Conservation (phyloP, 495 filamentous ascomycete species). For the Penicillium lagena region DNA sequence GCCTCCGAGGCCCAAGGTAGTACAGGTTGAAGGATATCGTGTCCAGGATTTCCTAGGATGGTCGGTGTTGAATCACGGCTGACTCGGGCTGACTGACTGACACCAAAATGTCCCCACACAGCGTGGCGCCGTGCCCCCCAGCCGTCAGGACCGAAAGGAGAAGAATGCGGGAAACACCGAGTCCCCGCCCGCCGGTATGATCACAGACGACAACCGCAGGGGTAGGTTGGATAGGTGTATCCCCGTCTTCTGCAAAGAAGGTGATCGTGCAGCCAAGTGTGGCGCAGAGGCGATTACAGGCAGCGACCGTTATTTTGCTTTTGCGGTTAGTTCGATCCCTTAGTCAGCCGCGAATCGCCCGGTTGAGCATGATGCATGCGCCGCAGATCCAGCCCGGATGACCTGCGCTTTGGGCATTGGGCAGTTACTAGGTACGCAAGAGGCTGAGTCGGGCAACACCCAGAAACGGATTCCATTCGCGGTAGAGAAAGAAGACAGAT, state of each 20-base stretch:
- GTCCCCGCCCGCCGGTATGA: conserved; percentile 8
- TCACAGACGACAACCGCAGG: conserved; percentile 1
- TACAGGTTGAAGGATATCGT: not conserved
- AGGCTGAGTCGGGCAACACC: too few species aligned
- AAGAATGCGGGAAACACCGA: conserved; percentile 10
- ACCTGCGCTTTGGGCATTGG: conserved; percentile 17
- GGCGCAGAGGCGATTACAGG: too few species aligned
- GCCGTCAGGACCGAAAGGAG: not conserved
- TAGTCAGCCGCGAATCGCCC: not conserved
- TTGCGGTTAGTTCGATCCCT: too few species aligned
- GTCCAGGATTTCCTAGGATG: too few species aligned
- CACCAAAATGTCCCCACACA: not conserved
- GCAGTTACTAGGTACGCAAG: not conserved
- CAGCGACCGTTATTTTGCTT: too few species aligned
- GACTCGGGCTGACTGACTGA: not conserved
- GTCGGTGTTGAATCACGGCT: too few species aligned
- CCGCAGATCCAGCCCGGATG: conserved; percentile 13
- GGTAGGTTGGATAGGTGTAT: not conserved
- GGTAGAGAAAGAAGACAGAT: not conserved
- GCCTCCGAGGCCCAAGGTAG: too few species aligned
- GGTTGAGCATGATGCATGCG: conserved; percentile 5
- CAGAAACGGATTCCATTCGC: not conserved
- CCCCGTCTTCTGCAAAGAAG: too few species aligned
- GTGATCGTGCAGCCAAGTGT: too few species aligned
- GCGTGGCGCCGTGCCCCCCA: conserved; percentile 11